Evolutionary conservation across 768 basidiomycete genomes (phyloP).

Genomic region (Pleurotus ostreatus): DNA sequence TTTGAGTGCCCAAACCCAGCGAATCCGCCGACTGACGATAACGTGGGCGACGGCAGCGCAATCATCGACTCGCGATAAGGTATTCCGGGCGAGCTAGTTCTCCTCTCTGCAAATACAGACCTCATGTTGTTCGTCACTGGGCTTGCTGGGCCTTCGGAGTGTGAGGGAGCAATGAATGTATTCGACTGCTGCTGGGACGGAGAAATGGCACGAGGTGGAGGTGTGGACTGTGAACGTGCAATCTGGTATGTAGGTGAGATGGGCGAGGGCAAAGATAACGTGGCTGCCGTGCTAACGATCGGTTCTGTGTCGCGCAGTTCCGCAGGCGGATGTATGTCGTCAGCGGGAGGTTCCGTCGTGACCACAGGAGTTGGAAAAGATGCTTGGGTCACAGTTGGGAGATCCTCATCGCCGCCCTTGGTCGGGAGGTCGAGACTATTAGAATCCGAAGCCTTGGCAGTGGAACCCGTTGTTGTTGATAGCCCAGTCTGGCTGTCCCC

Average conservation of each 20-base stretch:
- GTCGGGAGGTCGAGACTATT: conserved; percentile 21
- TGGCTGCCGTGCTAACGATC: not conserved
- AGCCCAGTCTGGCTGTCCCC: not conserved
- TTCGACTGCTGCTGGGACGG: conserved; percentile 22
- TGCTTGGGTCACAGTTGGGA: conserved; percentile 16
- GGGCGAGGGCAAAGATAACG: conserved; percentile 3
- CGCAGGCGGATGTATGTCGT: not conserved
- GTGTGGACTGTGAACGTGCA: conserved; percentile 12
- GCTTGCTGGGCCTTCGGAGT: conserved; percentile 17
- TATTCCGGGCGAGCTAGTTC: conserved; percentile 5
- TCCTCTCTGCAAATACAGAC: not conserved
- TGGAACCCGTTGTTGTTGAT: conserved; percentile 2
- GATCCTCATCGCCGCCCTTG: conserved; percentile 19
- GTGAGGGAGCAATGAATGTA: conserved; percentile 26
- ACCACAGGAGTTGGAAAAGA: conserved; percentile 12
- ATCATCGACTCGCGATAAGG: conserved; percentile 25
- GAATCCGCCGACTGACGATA: conserved; percentile 7
- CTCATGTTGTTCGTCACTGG: conserved; percentile 4
- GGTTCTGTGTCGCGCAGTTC: not conserved
- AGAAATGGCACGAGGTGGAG: conserved; percentile 18
- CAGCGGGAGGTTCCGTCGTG: conserved; percentile 8
- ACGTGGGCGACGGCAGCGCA: conserved; percentile 22
- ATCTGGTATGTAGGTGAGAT: conserved; percentile 8
- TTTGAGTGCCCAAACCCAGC: conserved; percentile 28
- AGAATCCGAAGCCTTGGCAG: conserved; percentile 11